Evolutionary conservation across 805 yeast species (phyloP).

Genomic region (Kodamaea neixiangensis): DNA sequence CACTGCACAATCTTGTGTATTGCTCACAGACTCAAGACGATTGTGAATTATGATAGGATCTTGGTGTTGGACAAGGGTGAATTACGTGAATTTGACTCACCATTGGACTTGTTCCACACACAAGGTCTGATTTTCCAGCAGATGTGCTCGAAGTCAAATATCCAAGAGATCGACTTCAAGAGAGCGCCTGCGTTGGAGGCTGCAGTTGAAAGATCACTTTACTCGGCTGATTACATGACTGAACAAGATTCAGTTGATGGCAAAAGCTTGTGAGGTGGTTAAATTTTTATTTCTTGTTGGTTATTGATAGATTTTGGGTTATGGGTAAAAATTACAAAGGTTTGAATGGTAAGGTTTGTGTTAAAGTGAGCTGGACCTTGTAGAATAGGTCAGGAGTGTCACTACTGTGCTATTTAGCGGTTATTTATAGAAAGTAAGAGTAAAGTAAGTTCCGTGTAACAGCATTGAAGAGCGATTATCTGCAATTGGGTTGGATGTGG

Average conservation of each 20-base stretch:
- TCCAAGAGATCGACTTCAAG: conserved; percentile 44
- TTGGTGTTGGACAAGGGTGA: conserved; percentile 82
- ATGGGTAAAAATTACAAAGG: too few relatives aligned
- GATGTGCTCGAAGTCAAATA: conserved; percentile 63
- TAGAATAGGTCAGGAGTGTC: too few relatives aligned
- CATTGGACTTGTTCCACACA: conserved; percentile 55
- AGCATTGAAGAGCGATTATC: too few relatives aligned
- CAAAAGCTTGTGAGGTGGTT: not conserved
- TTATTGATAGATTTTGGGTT: not conserved
- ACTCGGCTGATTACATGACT: not conserved
- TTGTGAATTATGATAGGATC: conserved; percentile 72
- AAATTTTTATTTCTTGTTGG: not conserved
- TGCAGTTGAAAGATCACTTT: not conserved
- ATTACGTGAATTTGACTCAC: conserved; percentile 73
- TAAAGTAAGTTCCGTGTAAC: too few relatives aligned
- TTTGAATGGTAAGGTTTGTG: too few relatives aligned
- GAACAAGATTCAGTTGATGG: not conserved
- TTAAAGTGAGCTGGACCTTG: too few relatives aligned
- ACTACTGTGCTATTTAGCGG: too few relatives aligned
- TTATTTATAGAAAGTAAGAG: too few relatives aligned
- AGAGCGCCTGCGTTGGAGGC: not conserved
- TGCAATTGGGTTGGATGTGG: too few relatives aligned
- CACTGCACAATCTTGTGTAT: conserved; percentile 80
- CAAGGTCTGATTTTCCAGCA: conserved; percentile 54
- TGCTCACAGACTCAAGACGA: conserved; percentile 82